phyloP scores from a whole-genome alignment of 2,329 filamentous ascomycete genomes.

The Coniosporium tulheliwenetii region DNA sequence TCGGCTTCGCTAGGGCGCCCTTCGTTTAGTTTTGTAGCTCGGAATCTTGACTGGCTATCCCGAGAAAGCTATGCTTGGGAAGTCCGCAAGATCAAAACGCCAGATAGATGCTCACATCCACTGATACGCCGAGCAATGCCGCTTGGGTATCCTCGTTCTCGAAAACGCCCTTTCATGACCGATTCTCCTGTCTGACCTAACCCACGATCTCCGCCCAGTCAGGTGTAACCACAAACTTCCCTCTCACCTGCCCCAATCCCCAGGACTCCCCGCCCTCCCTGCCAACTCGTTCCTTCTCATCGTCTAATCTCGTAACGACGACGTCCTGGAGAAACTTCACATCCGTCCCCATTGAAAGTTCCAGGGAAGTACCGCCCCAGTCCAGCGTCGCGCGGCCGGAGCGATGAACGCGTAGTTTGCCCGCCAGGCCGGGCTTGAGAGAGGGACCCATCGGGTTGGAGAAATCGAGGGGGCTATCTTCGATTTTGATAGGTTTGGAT shows the following conservation, averaged over 20 bases:
- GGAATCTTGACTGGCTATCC: too few species aligned
- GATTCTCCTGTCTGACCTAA: constrained; percentile 1
- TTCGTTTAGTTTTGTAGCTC: too few species aligned
- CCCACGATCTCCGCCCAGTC: constrained; percentile 40
- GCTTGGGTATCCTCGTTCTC: too few species aligned
- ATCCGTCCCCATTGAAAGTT: constrained; percentile 39
- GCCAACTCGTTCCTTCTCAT: constrained; percentile 14
- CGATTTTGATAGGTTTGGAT: constrained; percentile 13
- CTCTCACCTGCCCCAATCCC: constrained; percentile 46
- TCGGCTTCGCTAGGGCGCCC: too few species aligned
- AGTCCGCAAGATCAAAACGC: too few species aligned
- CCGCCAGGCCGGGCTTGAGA: constrained; percentile 38
- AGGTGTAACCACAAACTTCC: constrained; percentile 48
- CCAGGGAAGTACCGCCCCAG: constrained; percentile 46
- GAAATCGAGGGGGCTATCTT: constrained; percentile 12
- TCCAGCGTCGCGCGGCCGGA: constrained; percentile 46
- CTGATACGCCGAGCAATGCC: too few species aligned
- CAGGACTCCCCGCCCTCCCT: constrained; percentile 28
- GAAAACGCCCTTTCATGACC: too few species aligned
- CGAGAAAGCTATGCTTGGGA: too few species aligned
- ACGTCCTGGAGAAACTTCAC: constrained; percentile 46
- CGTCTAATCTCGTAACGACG: constrained; percentile 22
- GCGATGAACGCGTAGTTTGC: constrained; percentile 44
- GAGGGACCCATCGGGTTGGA: constrained; percentile 23
- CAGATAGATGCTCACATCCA: too few species aligned